These are phyloP conservation scores for Hypoxylon sp. DNA, from an alignment of 2,329 filamentous ascomycete species.

Conservation along the genomic window DNA sequence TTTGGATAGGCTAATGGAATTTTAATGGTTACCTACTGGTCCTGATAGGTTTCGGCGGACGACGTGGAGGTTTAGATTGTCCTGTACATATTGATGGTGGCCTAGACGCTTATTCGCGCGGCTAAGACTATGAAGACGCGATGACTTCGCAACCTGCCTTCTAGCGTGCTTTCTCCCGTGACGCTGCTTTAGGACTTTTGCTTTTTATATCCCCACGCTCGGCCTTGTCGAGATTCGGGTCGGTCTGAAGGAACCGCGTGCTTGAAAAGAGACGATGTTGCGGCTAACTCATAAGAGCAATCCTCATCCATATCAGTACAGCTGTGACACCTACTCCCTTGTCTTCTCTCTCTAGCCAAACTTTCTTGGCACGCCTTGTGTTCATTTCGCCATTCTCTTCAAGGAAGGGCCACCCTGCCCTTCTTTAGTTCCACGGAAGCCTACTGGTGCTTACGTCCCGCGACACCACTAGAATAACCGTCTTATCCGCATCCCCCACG, in stretches of 20 bases:
- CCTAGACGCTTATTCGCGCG: constrained; percentile 12
- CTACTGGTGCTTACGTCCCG: not conserved
- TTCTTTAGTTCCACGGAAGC: not conserved
- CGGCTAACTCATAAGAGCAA: constrained; percentile 3
- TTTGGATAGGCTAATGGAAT: constrained; percentile 34
- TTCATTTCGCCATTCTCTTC: not conserved
- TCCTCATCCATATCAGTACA: not conserved
- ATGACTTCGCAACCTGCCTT: constrained; percentile 2
- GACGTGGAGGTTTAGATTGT: constrained; percentile 7
- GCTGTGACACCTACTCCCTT: not conserved
- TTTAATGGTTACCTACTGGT: not conserved
- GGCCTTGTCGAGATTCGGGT: not conserved
- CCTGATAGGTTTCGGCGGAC: constrained; percentile 11
- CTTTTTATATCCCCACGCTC: not conserved
- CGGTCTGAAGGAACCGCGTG: not conserved
- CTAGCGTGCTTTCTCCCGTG: not conserved
- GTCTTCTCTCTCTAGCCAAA: no score
- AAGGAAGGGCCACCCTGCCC: not conserved
- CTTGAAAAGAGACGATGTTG: not conserved
- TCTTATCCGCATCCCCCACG: not conserved
- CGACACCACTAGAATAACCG: not conserved
- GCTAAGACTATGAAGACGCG: constrained; percentile 3
- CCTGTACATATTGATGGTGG: constrained; percentile 23
- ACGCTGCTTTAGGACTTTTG: not conserved
- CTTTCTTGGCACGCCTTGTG: not conserved